These are phyloP conservation scores for Parasitella parasitica DNA, from an alignment of 371 early-diverging fungal genomes.

Conservation along the genomic window DNA sequence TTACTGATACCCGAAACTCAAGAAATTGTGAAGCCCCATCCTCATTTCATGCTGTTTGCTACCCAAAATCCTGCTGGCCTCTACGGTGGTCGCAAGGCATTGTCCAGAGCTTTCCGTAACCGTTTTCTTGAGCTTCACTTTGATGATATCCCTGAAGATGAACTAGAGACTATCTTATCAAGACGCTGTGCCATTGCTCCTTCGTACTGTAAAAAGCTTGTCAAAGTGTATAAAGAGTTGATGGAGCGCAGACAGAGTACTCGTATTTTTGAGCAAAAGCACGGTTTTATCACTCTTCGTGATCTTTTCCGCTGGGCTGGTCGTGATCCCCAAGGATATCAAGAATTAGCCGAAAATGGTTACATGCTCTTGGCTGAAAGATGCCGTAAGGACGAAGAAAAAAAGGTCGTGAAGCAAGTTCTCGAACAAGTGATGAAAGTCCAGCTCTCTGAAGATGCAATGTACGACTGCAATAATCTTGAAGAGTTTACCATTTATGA, in stretches of 20 bases:
- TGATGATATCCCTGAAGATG: slow-evolving; percentile 90
- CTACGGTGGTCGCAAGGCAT: slow-evolving; percentile 98
- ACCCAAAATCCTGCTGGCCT: slow-evolving; percentile 99
- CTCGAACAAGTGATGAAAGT: slow-evolving; percentile 84
- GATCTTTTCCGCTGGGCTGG: slow-evolving; percentile 99
- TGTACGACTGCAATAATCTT: slow-evolving; percentile 67
- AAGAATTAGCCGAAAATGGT: slow-evolving; percentile 89
- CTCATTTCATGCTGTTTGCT: slow-evolving; percentile 99
- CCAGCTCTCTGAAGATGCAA: slow-evolving; percentile 59
- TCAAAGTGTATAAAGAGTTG: slow-evolving; percentile 85
- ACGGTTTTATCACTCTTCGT: slow-evolving; percentile 95
- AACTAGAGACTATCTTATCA: slow-evolving; percentile 87
- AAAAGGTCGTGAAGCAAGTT: slow-evolving; percentile 76
- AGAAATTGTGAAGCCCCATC: slow-evolving; percentile 94
- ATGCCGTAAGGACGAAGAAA: slow-evolving; percentile 85
- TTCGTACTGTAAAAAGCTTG: slow-evolving; percentile 84
- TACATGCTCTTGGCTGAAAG: slow-evolving; percentile 96
- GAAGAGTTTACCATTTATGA: slow-evolving; percentile 55
- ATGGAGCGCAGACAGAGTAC: slow-evolving; percentile 80
- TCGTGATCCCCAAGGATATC: slow-evolving; percentile 77
- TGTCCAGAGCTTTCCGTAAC: slow-evolving; percentile 99
- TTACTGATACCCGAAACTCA: slow-evolving; percentile 97
- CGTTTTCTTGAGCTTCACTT: slow-evolving; percentile 98
- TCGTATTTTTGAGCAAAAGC: slow-evolving; percentile 90
- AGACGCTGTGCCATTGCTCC: slow-evolving; percentile 88